Evolutionary conservation across 768 basidiomycete genomes (phyloP).

Genomic region (Leccinum barrowsii): DNA sequence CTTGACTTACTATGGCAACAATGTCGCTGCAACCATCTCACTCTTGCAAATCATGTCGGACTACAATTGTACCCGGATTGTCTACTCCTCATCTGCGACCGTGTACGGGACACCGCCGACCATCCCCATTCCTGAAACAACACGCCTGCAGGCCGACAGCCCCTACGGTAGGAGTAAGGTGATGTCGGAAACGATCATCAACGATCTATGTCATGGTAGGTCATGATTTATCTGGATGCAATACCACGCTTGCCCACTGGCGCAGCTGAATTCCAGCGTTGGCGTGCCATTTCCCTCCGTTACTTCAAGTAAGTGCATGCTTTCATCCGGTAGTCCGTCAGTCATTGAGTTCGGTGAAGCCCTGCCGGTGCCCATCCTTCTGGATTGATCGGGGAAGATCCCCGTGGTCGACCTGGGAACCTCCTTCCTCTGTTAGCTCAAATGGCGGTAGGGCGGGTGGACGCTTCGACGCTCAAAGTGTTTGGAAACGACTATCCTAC

Average conservation of each 20-base stretch:
- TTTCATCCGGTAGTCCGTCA: neutral
- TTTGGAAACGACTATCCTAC: slow-evolving; percentile 99
- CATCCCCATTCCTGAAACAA: slow-evolving; percentile 93
- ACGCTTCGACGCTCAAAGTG: slow-evolving; percentile 66
- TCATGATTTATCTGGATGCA: slow-evolving; percentile 1
- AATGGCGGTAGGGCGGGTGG: slow-evolving; percentile 88
- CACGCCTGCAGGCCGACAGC: slow-evolving; percentile 82
- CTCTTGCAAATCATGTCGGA: slow-evolving; percentile 86
- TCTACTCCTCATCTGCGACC: slow-evolving; percentile 97
- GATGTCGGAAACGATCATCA: slow-evolving; percentile 86
- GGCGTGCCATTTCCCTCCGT: slow-evolving; percentile 83
- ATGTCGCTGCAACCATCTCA: slow-evolving; percentile 83
- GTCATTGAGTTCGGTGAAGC: slow-evolving; percentile 38
- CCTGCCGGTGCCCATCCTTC: slow-evolving; percentile 99
- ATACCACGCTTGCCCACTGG: slow-evolving; percentile 4
- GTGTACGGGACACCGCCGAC: slow-evolving; percentile 93
- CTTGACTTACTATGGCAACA: slow-evolving; percentile 89
- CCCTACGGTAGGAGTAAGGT: slow-evolving; percentile 97
- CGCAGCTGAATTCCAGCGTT: slow-evolving; percentile 63
- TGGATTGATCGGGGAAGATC: slow-evolving; percentile 93
- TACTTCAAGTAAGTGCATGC: slow-evolving; percentile 88
- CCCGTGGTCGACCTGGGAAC: slow-evolving; percentile 92
- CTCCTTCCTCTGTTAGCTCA: slow-evolving; percentile 90
- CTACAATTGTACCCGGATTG: slow-evolving; percentile 79
- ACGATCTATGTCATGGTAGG: slow-evolving; percentile 81